Conservation (phyloP, 352 stramenopile genomes). For the Pythium periplocum region DNA sequence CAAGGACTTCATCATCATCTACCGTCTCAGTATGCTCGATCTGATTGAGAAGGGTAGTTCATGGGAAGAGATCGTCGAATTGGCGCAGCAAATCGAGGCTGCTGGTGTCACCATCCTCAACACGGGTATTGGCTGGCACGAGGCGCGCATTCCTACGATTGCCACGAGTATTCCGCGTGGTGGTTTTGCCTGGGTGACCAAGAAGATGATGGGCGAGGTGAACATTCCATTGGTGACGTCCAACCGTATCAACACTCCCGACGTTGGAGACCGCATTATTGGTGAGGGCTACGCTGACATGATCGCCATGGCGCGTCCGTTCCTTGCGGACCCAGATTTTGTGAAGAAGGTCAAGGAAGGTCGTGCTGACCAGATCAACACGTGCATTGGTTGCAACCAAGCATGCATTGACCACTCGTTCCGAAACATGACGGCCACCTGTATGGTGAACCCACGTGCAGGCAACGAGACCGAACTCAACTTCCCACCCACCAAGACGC, state of each 20-base stretch:
- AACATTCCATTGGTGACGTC: conserved; percentile 93
- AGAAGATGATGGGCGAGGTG: conserved; percentile 87
- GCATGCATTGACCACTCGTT: conserved; percentile 98
- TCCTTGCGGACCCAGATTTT: conserved; percentile 94
- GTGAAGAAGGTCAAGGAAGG: conserved; percentile 90
- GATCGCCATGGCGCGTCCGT: conserved; percentile 86
- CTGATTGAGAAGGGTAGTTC: conserved; percentile 89
- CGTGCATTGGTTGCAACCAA: conserved; percentile 95
- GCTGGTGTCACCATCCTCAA: conserved; percentile 96
- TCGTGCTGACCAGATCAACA: conserved; percentile 94
- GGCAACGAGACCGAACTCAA: conserved; percentile 94
- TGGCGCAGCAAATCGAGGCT: conserved; percentile 90
- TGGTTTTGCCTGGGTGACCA: conserved; percentile 93
- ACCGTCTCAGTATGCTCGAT: conserved; percentile 95
- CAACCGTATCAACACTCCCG: conserved; percentile 97
- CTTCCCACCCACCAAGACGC: conserved; percentile 37
- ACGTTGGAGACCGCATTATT: conserved; percentile 89
- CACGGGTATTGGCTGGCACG: conserved; percentile 98
- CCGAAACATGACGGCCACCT: conserved; percentile 90
- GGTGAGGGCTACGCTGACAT: conserved; percentile 74
- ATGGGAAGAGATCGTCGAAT: conserved; percentile 84
- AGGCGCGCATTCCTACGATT: conserved; percentile 97
- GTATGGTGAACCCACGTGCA: conserved; percentile 94
- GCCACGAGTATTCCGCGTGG: conserved; percentile 93
- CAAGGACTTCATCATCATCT: conserved; percentile 98